Base-by-base conservation (phyloP, 106 monocot species). In the Platanthera guangdongensis region DNA sequence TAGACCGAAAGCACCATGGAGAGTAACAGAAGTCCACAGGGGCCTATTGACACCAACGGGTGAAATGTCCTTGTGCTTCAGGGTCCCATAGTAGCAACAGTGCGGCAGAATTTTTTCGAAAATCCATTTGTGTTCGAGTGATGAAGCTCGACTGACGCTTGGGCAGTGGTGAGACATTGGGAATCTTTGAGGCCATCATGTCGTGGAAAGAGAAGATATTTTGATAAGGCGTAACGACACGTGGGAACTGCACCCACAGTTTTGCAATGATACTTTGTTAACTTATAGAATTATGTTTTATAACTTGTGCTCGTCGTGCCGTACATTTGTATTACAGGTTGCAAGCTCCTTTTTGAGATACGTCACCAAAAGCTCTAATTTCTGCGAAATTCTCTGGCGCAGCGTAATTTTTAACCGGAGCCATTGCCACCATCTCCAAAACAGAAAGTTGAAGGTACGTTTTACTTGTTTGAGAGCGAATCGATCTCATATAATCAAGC, bases 251-350 rank as follows among this genome's bases (percentile, higher is more conserved):
- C 59, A 47, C 68, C 50, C 60, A 72, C 80, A 78, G 53, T 83
- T 87, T 83, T 87, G 86, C 84, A 82, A 82, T 47, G 64, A 82
- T 81, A 75, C 64, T 74, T 82, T 74, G 18, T 84, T 86, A 84
- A 84, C 78, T 77, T 82, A 77, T 80, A 83, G 46, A 28, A 18
- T 74, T 60, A 45, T 73, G 69, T 72, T 74, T 73, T 77, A 62
- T 76, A 84, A 76, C 81, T 60, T 78, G 78, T 48, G 52, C 52
- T 73, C 60, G 72, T 80, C 53, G 16, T n/a, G 73, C 50, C 81
- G 71, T 84, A n/a, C n/a, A n/a, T n/a, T n/a, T n/a, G n/a, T n/a
- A n/a, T n/a, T n/a, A n/a, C n/a, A n/a, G n/a, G n/a, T n/a, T n/a
- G n/a, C n/a, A n/a, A n/a, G n/a, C n/a, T n/a, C n/a, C n/a, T n/a